Conservation (phyloP, 1,139 yeast genomes). For the Yamadazyma kanchanaburiensis region DNA sequence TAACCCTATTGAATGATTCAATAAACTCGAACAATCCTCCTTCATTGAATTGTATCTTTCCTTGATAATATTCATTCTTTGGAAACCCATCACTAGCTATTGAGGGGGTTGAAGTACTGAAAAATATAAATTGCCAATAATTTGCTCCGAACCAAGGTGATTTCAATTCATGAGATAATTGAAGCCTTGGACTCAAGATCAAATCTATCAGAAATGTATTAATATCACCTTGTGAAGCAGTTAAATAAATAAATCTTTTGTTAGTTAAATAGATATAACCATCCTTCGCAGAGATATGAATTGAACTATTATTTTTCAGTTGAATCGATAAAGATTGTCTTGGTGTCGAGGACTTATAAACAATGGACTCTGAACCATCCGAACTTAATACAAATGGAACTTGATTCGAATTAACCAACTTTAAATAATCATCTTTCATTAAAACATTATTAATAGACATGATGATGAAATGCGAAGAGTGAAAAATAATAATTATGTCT, state of each 20-base stretch:
- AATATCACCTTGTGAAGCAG: slow-evolving; percentile 39
- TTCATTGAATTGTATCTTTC: slow-evolving; percentile 39
- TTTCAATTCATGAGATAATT: slow-evolving; percentile 35
- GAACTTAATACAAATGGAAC: slow-evolving; percentile 21
- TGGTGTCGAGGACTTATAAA: slow-evolving; percentile 17
- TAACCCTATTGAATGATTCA: slow-evolving; percentile 21
- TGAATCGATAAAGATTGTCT: slow-evolving; percentile 17
- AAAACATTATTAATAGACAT: slow-evolving; percentile 34
- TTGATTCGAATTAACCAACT: slow-evolving; percentile 13
- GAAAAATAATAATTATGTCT: neutral
- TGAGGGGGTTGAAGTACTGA: slow-evolving; percentile 23
- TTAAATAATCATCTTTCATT: slow-evolving; percentile 19
- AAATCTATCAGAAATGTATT: slow-evolving; percentile 33
- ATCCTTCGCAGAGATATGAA: slow-evolving; percentile 27
- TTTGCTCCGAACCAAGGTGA: slow-evolving; percentile 59
- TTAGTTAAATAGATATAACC: slow-evolving; percentile 39
- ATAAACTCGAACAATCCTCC: slow-evolving; percentile 47
- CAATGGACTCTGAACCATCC: slow-evolving; percentile 17
- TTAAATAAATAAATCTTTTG: slow-evolving; percentile 32
- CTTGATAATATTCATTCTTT: slow-evolving; percentile 33
- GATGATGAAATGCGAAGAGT: neutral
- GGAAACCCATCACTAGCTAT: slow-evolving; percentile 45
- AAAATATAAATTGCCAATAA: slow-evolving; percentile 44
- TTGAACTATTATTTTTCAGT: slow-evolving; percentile 14
- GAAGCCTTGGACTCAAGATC: slow-evolving; percentile 17